Percentiles rank a stretch among this genome's conserved stretches.
Evolutionary conservation across 106 monocot species (phyloP).

Genomic region (Hemerocallis citrina): DNA sequence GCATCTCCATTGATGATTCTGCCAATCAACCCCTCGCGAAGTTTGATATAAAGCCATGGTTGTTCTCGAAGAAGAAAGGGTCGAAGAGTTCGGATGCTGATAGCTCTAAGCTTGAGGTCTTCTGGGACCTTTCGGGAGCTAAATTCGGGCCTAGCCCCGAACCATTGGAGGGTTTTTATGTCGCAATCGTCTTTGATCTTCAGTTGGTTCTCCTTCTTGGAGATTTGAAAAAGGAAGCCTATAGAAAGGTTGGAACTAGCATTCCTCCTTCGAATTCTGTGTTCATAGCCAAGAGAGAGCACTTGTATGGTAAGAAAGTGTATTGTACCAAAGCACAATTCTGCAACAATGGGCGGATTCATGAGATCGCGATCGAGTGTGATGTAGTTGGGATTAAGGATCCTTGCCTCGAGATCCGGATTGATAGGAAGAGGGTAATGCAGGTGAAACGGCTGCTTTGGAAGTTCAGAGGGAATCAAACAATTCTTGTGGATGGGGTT

Average conservation of each 20-base stretch:
- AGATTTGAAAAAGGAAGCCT: constrained; percentile 55
- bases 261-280: constrained; percentile 24
- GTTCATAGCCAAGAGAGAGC: constrained; percentile 60
- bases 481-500: constrained; percentile 61
- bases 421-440: constrained; percentile 76
- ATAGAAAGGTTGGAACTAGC: constrained; percentile 25
- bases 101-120: constrained; percentile 34
- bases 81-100: constrained; percentile 45
- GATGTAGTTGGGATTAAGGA: constrained; percentile 46
- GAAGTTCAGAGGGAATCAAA: constrained; percentile 91
- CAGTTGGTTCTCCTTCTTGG: constrained; percentile 70
- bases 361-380: constrained; percentile 65
- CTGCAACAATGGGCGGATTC: constrained; percentile 46
- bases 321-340: constrained; percentile 63
- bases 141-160: constrained; percentile 66
- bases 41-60: constrained; percentile 58
- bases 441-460: constrained; percentile 68
- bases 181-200: constrained; percentile 43
- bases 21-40: neutral
- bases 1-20: constrained; percentile 45
- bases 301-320: constrained; percentile 65
- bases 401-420: constrained; percentile 61
- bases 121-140: constrained; percentile 75
- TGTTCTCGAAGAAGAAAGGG: constrained; percentile 82
- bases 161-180: constrained; percentile 59